These are phyloP conservation scores for Plasmodium billcollinsi DNA, from an alignment of 169 alveolate genomes.

Conservation along the genomic window DNA sequence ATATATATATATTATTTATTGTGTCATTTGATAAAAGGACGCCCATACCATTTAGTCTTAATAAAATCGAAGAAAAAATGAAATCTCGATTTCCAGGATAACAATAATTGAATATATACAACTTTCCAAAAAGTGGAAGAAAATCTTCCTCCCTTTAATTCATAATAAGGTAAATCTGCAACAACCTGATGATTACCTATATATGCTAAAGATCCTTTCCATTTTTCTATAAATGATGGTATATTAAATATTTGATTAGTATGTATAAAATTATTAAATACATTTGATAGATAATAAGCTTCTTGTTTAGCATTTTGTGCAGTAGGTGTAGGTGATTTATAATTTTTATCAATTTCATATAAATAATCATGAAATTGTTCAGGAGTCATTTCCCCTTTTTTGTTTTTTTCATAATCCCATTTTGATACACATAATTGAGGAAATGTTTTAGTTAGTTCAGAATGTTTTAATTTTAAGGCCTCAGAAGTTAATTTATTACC, in stretches of 20 bases:
- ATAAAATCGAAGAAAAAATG: conserved; percentile 64
- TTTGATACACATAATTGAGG: conserved; percentile 80
- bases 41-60: conserved; percentile 65
- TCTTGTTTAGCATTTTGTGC: conserved; percentile 89
- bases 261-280: conserved; percentile 68
- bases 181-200: conserved; percentile 82
- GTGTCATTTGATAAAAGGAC: conserved; percentile 50
- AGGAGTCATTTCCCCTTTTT: conserved; percentile 59
- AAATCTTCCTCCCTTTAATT: conserved; percentile 79
- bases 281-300: conserved; percentile 79
- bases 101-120: conserved; percentile 78
- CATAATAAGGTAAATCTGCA: conserved; percentile 78
- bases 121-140: conserved; percentile 80
- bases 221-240: conserved; percentile 80
- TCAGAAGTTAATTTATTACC: conserved; percentile 37
- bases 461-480: conserved; percentile 33
- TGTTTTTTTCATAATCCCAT: conserved; percentile 78
- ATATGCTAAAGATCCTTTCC: conserved; percentile 88
- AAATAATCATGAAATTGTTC: conserved; percentile 74
- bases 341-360: conserved; percentile 77
- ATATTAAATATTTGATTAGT: neutral
- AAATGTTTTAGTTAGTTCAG: conserved; percentile 55
- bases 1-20: neutral
- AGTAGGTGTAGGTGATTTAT: conserved; percentile 84
- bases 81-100: conserved; percentile 79